phyloP scores from a whole-genome alignment of 1,284 basidiomycete species.

The Boletus smithii region DNA sequence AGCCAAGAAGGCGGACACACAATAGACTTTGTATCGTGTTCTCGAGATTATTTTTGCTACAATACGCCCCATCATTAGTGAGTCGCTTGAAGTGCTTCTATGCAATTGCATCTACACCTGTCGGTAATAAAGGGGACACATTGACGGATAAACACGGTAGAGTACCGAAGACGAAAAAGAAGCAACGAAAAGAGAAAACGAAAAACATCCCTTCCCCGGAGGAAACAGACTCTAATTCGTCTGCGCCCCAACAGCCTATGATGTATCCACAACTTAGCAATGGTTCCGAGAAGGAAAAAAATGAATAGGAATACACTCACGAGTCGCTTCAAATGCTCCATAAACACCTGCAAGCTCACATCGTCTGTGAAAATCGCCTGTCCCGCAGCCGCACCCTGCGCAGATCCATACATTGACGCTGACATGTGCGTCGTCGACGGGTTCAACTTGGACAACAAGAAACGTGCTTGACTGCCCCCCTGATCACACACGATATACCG shows the following conservation, averaged over 20 bases:
- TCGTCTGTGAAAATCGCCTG: conserved; percentile 99
- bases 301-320: too few relatives aligned
- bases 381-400: conserved; percentile 61
- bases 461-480: conserved; percentile 95
- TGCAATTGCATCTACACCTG: conserved; percentile 16
- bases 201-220: too few relatives aligned
- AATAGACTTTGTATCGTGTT: too few relatives aligned
- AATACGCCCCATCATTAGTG: too few relatives aligned
- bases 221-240: conserved; percentile 45
- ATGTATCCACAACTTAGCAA: background rate
- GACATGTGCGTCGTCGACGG: conserved; percentile 98
- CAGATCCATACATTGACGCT: conserved; percentile 79
- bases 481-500: conserved; percentile 98
- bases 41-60: too few relatives aligned
- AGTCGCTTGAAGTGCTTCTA: conserved; percentile 9
- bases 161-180: conserved; percentile 14
- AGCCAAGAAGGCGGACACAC: too few relatives aligned
- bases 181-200: background rate
- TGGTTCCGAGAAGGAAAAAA: background rate
- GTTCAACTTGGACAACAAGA: conserved; percentile 95
- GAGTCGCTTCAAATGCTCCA: conserved; percentile 91
- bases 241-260: conserved; percentile 66
- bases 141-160: conserved; percentile 8
- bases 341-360: conserved; percentile 94
- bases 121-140: conserved; percentile 12